These are phyloP conservation scores for Cladophialophora immunda DNA, from an alignment of 2,329 filamentous ascomycete species.

Conservation along the genomic window DNA sequence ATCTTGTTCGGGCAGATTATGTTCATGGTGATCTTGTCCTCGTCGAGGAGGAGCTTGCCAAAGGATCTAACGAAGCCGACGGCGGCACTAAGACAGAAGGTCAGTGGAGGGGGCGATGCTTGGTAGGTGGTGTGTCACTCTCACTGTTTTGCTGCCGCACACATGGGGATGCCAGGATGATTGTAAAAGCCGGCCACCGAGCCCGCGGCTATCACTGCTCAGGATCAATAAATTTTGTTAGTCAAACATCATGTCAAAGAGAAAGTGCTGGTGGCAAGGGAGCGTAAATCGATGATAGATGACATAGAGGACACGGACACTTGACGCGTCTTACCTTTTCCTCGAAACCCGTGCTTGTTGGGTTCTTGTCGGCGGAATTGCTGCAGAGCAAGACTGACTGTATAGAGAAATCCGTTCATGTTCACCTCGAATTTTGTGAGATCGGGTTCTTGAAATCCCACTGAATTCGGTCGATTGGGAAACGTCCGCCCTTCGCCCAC, in stretches of 20 bases:
- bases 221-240: too few species aligned
- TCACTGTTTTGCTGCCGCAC: constrained; percentile 43
- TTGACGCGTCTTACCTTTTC: constrained; percentile 50
- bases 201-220: too few species aligned
- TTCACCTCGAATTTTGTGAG: constrained; percentile 50
- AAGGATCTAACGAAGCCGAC: constrained; percentile 45
- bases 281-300: too few species aligned
- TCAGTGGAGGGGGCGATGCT: too few species aligned
- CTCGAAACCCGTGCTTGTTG: constrained; percentile 45
- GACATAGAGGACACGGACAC: too few species aligned
- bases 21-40: constrained; percentile 53
- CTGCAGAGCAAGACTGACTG: constrained; percentile 51
- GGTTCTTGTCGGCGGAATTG: constrained; percentile 52
- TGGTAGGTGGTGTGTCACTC: background rate
- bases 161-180: constrained; percentile 51
- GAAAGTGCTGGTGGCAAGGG: too few species aligned
- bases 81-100: too few species aligned
- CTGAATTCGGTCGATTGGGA: constrained; percentile 28
- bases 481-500: constrained; percentile 52
- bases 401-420: constrained; percentile 52
- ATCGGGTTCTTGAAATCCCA: constrained; percentile 49
- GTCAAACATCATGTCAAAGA: too few species aligned
- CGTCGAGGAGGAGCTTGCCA: constrained; percentile 50
- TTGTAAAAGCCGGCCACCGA: constrained; percentile 53
- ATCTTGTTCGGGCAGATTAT: constrained; percentile 53